Conservation (phyloP, 805 yeast genomes). For the Phaffomyces opuntiae region DNA sequence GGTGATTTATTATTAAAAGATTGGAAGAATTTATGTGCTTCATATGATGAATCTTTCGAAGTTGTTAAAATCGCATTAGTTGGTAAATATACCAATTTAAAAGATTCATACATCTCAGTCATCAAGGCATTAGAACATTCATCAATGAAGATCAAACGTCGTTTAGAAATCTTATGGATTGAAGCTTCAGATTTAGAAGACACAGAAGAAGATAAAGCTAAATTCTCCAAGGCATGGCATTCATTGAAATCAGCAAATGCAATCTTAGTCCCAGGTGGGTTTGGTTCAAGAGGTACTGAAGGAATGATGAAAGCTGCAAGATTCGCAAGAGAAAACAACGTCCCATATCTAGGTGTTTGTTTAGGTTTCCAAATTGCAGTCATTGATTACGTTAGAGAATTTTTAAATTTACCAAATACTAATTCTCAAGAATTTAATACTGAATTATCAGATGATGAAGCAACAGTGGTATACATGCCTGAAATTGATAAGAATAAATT, state of each 20-base stretch:
- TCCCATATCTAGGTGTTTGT: constrained; percentile 96
- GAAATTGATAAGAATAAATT: constrained; percentile 91
- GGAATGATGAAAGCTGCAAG: constrained; percentile 97
- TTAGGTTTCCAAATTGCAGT: constrained; percentile 96
- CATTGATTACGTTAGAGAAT: constrained; percentile 83
- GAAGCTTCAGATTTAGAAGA: constrained; percentile 88
- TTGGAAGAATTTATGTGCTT: constrained; percentile 76
- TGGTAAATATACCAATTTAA: constrained; percentile 93
- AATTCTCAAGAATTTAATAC: constrained; percentile 80
- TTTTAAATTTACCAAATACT: constrained; percentile 59
- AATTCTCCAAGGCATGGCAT: constrained; percentile 95
- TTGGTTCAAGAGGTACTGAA: constrained; percentile 94
- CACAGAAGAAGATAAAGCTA: constrained; percentile 63
- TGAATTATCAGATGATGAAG: constrained; percentile 50
- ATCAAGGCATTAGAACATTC: constrained; percentile 94
- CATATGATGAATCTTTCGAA: constrained; percentile 77
- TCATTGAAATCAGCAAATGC: constrained; percentile 91
- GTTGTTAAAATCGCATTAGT: constrained; percentile 92
- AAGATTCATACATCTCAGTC: constrained; percentile 92
- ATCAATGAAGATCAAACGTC: constrained; percentile 81
- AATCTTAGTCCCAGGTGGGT: constrained; percentile 96
- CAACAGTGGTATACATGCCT: constrained; percentile 94
- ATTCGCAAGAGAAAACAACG: constrained; percentile 94
- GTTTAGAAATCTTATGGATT: constrained; percentile 89
- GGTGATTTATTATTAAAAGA: constrained; percentile 66